Base-by-base conservation (phyloP, 352 stramenopile species). In the Proteromonas lacertae region DNA sequence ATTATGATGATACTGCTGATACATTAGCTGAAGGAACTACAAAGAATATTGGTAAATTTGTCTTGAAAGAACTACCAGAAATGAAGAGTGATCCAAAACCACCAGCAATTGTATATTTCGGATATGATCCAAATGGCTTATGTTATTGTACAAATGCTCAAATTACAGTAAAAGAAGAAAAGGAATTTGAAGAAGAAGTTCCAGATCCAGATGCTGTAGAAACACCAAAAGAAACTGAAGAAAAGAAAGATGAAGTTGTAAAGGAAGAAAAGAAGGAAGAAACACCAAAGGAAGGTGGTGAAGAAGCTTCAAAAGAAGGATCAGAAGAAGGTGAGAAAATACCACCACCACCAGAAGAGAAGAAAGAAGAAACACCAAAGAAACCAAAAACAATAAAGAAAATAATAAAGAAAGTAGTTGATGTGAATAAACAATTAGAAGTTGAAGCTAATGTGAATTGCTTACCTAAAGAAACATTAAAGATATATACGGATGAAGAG, bases 241-340 rank as follows among this genome's bases (percentile, higher is more conserved):
- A 69, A 21, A 57, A 60, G 32, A 42, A 53, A 26, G 58, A 66
- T 37, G 62, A 60, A 12, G 60, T 45, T 20, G 56, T 68, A 30
- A 56, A 51, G 29, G 25, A 41, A 36, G 40, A 38, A 39, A 40
- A 32, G 38, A 35, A 59, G 40, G 60, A 66, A 31, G 50, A 33
- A n/a, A 59, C 60, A 1, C 50, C 52, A 13, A 65, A 66, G 51
- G 56, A 41, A 20, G 13, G 23, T 7, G 32, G 26, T 14, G 28
- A 36, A 20, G 39, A 38, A 30, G 43, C 38, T 19, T 75, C 77
- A 56, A 86, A 90, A 60, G 92, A 90, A 60, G 84, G 88, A 44
- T 81, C 81, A 62, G 69, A 72, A 50, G 74, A 75, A 55, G 48
- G 78, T 10, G 59, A 79, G 37, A 46, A 82, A 16, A 70, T 53